phyloP scores from a whole-genome alignment of 257 asterid genomes.

The Voacanga thouarsii region DNA sequence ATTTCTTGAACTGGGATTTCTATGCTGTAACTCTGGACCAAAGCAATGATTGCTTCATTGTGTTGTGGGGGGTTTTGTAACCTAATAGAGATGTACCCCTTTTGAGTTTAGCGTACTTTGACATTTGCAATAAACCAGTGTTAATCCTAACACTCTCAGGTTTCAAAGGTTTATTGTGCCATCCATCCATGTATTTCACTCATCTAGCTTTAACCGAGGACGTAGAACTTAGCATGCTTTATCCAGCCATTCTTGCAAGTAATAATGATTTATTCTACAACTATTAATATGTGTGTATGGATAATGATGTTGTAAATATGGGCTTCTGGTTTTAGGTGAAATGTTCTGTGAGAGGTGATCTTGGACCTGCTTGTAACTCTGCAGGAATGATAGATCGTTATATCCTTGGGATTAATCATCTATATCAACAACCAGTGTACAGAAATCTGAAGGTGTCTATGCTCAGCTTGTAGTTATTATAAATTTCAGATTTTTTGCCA shows the following conservation, averaged over 20 bases:
- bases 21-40: not conserved
- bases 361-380: constrained; percentile 83
- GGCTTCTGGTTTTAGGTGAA: constrained; percentile 48
- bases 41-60: not conserved
- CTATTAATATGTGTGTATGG: not conserved
- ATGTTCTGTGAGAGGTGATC: constrained; percentile 78
- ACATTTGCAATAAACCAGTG: not conserved
- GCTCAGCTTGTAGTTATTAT: constrained; percentile 13
- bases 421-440: constrained; percentile 68
- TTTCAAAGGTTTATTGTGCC: not conserved
- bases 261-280: not conserved
- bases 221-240: not conserved
- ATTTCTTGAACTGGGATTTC: not conserved
- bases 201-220: not conserved
- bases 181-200: not conserved
- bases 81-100: not conserved
- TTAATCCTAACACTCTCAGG: not conserved
- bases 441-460: constrained; percentile 65
- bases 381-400: constrained; percentile 83
- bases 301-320: not conserved
- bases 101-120: not conserved
- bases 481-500: constrained; percentile 12
- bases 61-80: not conserved
- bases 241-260: not conserved
- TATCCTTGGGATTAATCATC: constrained; percentile 68